Conservation (phyloP, 2,329 filamentous ascomycete genomes). For the Ceratocystis cubensis region DNA sequence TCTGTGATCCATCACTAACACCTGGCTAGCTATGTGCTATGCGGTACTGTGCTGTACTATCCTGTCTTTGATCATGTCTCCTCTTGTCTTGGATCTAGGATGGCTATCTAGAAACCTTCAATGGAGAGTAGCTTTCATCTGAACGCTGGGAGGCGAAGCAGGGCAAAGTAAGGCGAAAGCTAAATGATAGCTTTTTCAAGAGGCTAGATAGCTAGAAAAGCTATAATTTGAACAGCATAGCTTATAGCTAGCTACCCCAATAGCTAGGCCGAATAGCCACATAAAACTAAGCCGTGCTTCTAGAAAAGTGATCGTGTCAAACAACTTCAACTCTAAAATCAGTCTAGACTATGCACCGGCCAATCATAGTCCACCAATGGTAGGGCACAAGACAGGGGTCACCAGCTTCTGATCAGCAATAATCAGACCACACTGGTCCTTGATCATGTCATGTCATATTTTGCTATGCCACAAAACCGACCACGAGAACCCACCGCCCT, state of each 20-base stretch:
- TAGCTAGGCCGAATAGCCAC: neutral
- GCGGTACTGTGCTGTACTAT: neutral
- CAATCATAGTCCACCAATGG: conserved; percentile 13
- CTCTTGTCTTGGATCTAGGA: neutral
- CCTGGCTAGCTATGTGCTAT: neutral
- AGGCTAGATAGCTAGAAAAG: no score
- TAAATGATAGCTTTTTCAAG: no score
- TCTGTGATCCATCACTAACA: no score
- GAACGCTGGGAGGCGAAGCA: neutral
- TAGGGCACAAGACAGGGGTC: conserved; percentile 10
- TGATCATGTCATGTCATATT: conserved; percentile 18
- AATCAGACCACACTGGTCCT: conserved; percentile 21
- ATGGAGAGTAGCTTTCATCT: neutral
- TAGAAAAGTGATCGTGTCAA: conserved; percentile 10
- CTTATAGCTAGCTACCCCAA: no score
- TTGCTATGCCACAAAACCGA: neutral
- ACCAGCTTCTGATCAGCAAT: conserved; percentile 14
- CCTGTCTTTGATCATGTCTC: neutral
- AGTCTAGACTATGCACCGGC: conserved; percentile 16
- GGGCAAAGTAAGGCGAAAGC: no score
- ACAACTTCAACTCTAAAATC: conserved; percentile 10
- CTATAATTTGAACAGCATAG: no score
- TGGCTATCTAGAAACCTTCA: neutral
- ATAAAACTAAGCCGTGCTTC: neutral
- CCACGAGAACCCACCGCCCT: conserved; percentile 9